Base-by-base conservation (phyloP, 2,329 filamentous ascomycete genomes). In the Ascochyta clinopodiicola region DNA sequence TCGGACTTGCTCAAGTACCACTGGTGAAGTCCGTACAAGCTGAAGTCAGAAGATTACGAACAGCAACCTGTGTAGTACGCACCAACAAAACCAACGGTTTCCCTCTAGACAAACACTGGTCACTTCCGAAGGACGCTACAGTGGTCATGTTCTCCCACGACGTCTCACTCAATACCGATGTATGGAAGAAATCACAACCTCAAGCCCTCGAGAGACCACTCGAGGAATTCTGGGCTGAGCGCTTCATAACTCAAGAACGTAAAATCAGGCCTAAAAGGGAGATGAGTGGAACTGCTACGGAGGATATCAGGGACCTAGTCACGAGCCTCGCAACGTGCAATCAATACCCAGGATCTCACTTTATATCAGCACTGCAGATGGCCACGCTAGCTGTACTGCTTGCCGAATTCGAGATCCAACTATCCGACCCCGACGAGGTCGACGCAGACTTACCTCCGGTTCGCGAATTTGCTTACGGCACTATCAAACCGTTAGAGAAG, bases 211-310 rank as follows among this genome's bases (percentile, higher is more conserved):
- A 63, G 13, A 59, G 24, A 29, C 66, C 68, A 8, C 56, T 73
- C 8, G 57, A 66, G 10, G 61, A 67, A 8, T 73, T 70, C 36
- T 72, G 67, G 63, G 56, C 67, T 8, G 69, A 70, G 44, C 60
- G 69, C 0, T 73, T 72, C 38, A 38, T 67, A 2, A 19, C 59
- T 12, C 40, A 60, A 0, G 56, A 60, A 2, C 59, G 53, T 10
- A 50, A 45, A 4, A 21, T 35, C 15, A 31, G 35, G 9, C 17
- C 38, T 38, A 17, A 37, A 32, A 46, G 31, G 21, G 34, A 55
- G 29, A 44, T 29, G 39, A 44, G 44, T 6, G 24, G 24, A 27
- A 35, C 13, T 27, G 42, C 21, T 29, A 35, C 9, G 15, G 56
- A 12, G 36, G 49, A 40, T 36, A 35, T 39, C 51, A 60, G 12